These are phyloP conservation scores for Sphagnurus paluster DNA, from an alignment of 1,284 basidiomycete genomes.

Conservation along the genomic window DNA sequence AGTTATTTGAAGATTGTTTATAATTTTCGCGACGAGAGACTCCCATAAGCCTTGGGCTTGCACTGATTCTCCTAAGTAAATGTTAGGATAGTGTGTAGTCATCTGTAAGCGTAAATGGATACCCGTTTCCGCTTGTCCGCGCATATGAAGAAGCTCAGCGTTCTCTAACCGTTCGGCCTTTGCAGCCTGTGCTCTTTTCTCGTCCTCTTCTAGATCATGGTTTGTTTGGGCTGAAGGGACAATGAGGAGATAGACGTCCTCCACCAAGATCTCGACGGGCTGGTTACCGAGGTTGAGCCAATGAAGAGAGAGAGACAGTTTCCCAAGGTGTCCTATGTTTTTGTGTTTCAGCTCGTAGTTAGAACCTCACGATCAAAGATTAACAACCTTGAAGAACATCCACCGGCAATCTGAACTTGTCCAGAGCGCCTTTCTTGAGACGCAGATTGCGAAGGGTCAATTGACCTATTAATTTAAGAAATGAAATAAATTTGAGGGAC, in stretches of 20 bases:
- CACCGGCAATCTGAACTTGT: conserved; percentile 95
- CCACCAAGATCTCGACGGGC: conserved; percentile 90
- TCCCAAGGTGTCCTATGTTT: conserved; percentile 84
- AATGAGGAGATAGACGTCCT: conserved; percentile 96
- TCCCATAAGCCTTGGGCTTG: conserved; percentile 83
- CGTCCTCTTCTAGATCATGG: conserved; percentile 86
- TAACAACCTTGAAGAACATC: conserved; percentile 90
- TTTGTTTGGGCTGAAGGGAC: conserved; percentile 75
- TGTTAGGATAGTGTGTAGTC: not conserved
- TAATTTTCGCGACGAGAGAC: conserved; percentile 87
- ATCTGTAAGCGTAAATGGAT: not conserved
- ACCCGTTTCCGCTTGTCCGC: conserved; percentile 54
- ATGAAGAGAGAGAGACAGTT: conserved; percentile 90
- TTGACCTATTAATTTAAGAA: conserved; percentile 59
- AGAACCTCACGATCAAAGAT: not conserved
- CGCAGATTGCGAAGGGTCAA: conserved; percentile 81
- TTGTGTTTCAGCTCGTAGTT: not conserved
- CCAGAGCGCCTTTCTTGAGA: conserved; percentile 92
- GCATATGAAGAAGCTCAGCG: conserved; percentile 85
- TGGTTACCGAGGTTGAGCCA: conserved; percentile 95
- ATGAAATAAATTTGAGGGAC: not conserved
- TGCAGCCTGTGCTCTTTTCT: conserved; percentile 76
- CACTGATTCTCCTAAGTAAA: conserved; percentile 56
- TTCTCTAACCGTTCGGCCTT: conserved; percentile 90
- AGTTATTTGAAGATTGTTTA: conserved; percentile 97